Evolutionary conservation across 2,329 filamentous ascomycete species (phyloP).

Genomic region (Cladophialophora immunda): DNA sequence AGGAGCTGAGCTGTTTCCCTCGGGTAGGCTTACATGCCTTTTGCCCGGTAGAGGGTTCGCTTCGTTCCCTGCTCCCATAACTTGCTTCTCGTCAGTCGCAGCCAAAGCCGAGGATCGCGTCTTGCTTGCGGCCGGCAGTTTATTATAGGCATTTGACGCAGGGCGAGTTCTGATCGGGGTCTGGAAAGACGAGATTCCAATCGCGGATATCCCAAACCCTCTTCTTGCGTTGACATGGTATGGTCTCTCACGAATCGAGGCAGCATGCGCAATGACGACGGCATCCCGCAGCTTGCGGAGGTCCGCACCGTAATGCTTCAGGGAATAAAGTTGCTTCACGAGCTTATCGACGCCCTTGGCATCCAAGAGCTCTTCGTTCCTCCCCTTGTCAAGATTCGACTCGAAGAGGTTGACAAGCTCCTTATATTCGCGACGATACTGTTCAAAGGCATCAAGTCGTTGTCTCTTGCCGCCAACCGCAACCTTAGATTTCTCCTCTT

Average conservation of each 20-base stretch:
- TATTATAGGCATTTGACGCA: background rate
- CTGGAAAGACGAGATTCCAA: background rate
- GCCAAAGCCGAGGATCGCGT: background rate
- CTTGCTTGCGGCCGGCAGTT: background rate
- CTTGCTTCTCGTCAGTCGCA: conserved; percentile 9
- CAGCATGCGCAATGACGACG: conserved; percentile 36
- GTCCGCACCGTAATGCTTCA: conserved; percentile 42
- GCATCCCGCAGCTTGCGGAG: conserved; percentile 36
- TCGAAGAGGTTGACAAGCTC: conserved; percentile 38
- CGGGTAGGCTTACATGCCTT: background rate
- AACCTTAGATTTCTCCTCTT: conserved; percentile 49
- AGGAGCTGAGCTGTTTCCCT: background rate
- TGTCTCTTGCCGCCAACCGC: conserved; percentile 40
- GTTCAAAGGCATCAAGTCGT: conserved; percentile 36
- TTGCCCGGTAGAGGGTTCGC: background rate
- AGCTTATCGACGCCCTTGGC: conserved; percentile 35
- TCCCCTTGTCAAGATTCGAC: conserved; percentile 32
- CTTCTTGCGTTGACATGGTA: conserved; percentile 21
- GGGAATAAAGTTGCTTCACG: conserved; percentile 40
- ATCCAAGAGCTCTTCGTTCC: conserved; percentile 22
- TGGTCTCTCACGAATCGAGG: conserved; percentile 39
- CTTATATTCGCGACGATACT: conserved; percentile 22
- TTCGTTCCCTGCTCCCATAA: background rate
- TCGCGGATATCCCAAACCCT: background rate
- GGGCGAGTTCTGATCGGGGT: background rate